Evolutionary conservation across 148 eudicot genomes (phyloP).

Genomic region (Talinum fruticosum): DNA sequence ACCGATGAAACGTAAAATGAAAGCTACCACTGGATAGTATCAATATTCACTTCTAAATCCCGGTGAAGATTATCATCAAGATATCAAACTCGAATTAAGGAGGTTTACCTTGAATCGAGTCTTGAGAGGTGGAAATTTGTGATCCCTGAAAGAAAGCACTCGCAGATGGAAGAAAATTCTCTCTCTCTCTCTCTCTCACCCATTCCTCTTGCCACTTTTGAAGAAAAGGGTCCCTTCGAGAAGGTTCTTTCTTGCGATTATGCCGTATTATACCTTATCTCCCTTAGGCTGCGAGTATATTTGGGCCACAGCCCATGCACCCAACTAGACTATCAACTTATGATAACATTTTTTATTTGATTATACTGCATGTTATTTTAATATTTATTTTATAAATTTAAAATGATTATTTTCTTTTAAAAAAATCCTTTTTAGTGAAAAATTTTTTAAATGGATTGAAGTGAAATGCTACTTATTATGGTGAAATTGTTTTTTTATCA

Average conservation of each 20-base stretch:
- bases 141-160: background rate
- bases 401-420: too few species aligned
- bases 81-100: background rate
- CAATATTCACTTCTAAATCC: background rate
- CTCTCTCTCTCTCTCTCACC: background rate
- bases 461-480: too few species aligned
- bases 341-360: too few species aligned
- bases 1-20: background rate
- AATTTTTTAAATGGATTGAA: too few species aligned
- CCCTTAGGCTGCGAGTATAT: background rate
- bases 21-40: background rate
- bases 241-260: constrained; percentile 22
- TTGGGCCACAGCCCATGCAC: background rate
- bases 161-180: background rate
- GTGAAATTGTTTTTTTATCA: too few species aligned
- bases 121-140: background rate
- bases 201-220: background rate
- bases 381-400: too few species aligned
- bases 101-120: background rate
- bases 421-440: too few species aligned
- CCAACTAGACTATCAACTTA: too few species aligned
- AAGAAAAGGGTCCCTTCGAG: constrained; percentile 11
- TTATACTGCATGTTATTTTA: too few species aligned
- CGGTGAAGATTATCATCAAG: background rate
- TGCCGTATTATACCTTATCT: constrained; percentile 6